These are phyloP conservation scores for Rhodosporidiobolus sp. DNA, from an alignment of 768 basidiomycete species.

Conservation along the genomic window DNA sequence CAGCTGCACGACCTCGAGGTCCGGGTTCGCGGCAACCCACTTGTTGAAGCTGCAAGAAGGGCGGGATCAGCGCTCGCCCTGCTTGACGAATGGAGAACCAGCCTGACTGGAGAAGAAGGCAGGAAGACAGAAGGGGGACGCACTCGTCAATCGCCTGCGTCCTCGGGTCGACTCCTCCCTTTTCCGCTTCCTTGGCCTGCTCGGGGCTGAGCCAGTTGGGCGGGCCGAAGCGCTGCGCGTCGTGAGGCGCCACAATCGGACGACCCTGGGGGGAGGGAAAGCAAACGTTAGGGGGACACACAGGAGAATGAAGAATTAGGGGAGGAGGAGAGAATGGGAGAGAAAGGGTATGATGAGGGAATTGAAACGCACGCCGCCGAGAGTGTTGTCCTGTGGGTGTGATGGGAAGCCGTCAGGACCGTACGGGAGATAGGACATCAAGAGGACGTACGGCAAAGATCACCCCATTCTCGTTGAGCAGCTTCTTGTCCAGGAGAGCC, in stretches of 20 bases:
- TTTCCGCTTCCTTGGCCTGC: background rate
- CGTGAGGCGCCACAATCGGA: background rate
- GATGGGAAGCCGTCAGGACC: background rate
- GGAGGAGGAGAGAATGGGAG: background rate
- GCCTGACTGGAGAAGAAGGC: background rate
- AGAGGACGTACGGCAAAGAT: conserved; percentile 35
- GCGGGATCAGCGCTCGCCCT: no score
- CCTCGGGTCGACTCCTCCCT: background rate
- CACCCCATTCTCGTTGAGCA: conserved; percentile 26
- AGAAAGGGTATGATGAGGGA: no score
- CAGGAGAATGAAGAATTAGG: background rate
- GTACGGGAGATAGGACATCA: background rate
- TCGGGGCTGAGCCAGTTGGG: background rate
- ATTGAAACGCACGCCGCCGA: conserved; percentile 24
- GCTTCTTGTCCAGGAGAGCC: conserved; percentile 8
- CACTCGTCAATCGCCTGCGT: conserved; percentile 5
- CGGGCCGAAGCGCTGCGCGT: background rate
- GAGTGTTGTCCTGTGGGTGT: conserved; percentile 37
- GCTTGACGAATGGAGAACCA: no score
- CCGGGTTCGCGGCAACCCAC: background rate
- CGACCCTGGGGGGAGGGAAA: background rate
- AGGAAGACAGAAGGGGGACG: background rate
- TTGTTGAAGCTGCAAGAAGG: conserved; percentile 15
- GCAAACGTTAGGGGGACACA: no score
- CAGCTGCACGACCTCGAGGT: conserved; percentile 1